Percentiles rank a stretch among this genome's conserved stretches.
These are phyloP conservation scores for Aspergillus glaucus DNA, from an alignment of 2,329 filamentous ascomycete genomes.

Conservation along the genomic window DNA sequence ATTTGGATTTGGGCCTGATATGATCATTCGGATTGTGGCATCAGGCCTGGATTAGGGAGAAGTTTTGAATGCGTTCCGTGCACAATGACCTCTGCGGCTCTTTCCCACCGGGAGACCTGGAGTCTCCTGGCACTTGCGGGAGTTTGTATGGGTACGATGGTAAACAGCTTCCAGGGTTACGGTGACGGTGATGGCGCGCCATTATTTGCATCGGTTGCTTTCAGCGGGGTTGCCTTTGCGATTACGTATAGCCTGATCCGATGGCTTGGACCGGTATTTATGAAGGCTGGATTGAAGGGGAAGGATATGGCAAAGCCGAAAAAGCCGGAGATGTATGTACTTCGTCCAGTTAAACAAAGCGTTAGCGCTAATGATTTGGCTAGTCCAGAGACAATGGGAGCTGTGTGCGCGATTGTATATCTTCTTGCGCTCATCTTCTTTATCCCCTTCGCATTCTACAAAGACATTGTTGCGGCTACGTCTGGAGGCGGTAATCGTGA, in stretches of 20 bases:
- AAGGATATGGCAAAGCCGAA: constrained; percentile 77
- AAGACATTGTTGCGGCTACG: constrained; percentile 92
- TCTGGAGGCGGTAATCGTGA: constrained; percentile 90
- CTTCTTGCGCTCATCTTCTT: constrained; percentile 83
- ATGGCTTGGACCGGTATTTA: constrained; percentile 88
- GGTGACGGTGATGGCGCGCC: constrained; percentile 71
- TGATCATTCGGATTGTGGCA: not conserved
- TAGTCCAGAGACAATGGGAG: constrained; percentile 91
- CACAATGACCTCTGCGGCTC: constrained; percentile 29
- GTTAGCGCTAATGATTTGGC: constrained; percentile 10
- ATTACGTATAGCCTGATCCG: constrained; percentile 78
- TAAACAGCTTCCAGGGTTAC: constrained; percentile 66
- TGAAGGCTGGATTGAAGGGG: constrained; percentile 81
- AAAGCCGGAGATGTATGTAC: constrained; percentile 63
- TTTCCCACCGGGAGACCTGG: constrained; percentile 51
- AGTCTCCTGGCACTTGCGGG: constrained; percentile 58
- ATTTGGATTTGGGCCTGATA: not conserved
- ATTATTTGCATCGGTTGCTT: constrained; percentile 77
- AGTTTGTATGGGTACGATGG: constrained; percentile 65
- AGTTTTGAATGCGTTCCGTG: constrained; percentile 4
- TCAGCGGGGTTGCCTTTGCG: constrained; percentile 77
- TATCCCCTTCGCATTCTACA: constrained; percentile 95
- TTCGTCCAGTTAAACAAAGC: not conserved
- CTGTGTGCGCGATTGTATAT: constrained; percentile 87
- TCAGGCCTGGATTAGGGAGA: not conserved